A percentile compares a stretch with the other conserved stretches of the same genome.
Evolutionary conservation across 140 eudicot genomes (phyloP).

Genomic region (Erigeron philadelphicus): DNA sequence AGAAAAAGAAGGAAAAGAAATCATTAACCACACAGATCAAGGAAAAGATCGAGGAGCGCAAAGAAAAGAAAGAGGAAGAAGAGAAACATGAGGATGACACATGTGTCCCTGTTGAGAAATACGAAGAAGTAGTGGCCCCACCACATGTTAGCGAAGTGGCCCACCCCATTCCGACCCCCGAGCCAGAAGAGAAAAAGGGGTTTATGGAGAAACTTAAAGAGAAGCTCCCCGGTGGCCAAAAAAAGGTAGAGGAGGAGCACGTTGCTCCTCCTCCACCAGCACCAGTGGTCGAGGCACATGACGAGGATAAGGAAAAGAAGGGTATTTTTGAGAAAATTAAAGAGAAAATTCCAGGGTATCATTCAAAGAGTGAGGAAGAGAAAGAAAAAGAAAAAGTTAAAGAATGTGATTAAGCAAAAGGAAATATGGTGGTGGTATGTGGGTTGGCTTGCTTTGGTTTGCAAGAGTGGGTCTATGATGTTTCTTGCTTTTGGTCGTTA

Average conservation of each 20-base stretch:
- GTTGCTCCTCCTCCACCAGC: slow-evolving; percentile 26
- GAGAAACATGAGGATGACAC: slow-evolving; percentile 44
- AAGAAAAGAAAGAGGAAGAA: slow-evolving; percentile 38
- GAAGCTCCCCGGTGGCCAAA: slow-evolving; percentile 47
- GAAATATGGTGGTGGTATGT: slow-evolving; percentile 21
- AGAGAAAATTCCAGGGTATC: slow-evolving; percentile 57
- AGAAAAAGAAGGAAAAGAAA: slow-evolving; percentile 55
- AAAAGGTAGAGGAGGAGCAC: slow-evolving; percentile 41
- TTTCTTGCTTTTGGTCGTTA: slow-evolving; percentile 9
- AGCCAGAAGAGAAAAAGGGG: slow-evolving; percentile 64
- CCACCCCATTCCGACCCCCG: slow-evolving; percentile 25
- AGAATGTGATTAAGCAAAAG: slow-evolving; percentile 35
- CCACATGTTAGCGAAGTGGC: slow-evolving; percentile 16
- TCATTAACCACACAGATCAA: slow-evolving; percentile 51
- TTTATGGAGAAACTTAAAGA: slow-evolving; percentile 64
- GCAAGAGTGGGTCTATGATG: slow-evolving; percentile 29
- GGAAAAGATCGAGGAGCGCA: slow-evolving; percentile 51
- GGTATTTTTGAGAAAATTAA: slow-evolving; percentile 55
- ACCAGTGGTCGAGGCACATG: slow-evolving; percentile 4
- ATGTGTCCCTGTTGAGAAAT: slow-evolving; percentile 50
- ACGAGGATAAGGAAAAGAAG: slow-evolving; percentile 38
- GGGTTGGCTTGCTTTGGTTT: slow-evolving; percentile 35
- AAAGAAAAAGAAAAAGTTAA: slow-evolving; percentile 34
- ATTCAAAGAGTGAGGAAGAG: slow-evolving; percentile 49
- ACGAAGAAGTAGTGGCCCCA: slow-evolving; percentile 37